Conservation (phyloP, 2,329 filamentous ascomycete genomes). For the Botrytis fabae region DNA sequence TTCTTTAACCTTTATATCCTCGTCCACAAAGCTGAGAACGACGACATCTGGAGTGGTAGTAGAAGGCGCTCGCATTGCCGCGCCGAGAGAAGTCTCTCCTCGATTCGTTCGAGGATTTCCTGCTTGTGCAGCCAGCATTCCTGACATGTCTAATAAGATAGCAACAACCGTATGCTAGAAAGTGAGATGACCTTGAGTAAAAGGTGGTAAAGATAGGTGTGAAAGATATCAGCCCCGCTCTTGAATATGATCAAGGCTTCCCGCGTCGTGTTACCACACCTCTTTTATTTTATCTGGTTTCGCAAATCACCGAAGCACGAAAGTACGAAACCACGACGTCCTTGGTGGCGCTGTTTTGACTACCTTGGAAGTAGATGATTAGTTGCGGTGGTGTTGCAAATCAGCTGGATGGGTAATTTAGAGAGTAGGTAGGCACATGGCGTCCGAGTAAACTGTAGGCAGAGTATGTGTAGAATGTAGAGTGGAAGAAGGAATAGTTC, state of each 20-base stretch:
- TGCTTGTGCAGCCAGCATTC: conserved; percentile 10
- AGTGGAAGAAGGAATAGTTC: not conserved
- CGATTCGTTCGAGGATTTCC: conserved; percentile 6
- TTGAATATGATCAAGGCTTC: conserved; percentile 12
- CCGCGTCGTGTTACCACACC: conserved; percentile 22
- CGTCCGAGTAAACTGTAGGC: not conserved
- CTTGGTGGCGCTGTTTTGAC: conserved; percentile 15
- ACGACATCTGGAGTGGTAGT: conserved; percentile 44
- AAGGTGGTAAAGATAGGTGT: conserved; percentile 8
- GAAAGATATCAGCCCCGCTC: conserved; percentile 23
- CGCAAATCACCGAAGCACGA: not conserved
- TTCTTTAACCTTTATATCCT: conserved; percentile 40
- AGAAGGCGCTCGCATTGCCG: conserved; percentile 47
- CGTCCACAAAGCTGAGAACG: conserved; percentile 43
- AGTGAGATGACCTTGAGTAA: not conserved
- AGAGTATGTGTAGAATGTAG: not conserved
- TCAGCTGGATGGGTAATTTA: conserved; percentile 12
- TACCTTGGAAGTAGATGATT: conserved; percentile 4
- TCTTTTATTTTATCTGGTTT: conserved; percentile 10
- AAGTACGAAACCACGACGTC: conserved; percentile 3
- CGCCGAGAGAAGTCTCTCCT: conserved; percentile 40
- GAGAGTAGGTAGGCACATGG: not conserved
- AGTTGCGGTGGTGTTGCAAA: conserved; percentile 11
- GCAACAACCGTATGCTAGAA: not conserved
- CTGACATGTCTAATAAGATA: not conserved